Evolutionary conservation across 495 filamentous ascomycete genomes (phyloP), one percentile per base, ranked within the genome.

Genomic region (Penicillium soppii): DNA sequence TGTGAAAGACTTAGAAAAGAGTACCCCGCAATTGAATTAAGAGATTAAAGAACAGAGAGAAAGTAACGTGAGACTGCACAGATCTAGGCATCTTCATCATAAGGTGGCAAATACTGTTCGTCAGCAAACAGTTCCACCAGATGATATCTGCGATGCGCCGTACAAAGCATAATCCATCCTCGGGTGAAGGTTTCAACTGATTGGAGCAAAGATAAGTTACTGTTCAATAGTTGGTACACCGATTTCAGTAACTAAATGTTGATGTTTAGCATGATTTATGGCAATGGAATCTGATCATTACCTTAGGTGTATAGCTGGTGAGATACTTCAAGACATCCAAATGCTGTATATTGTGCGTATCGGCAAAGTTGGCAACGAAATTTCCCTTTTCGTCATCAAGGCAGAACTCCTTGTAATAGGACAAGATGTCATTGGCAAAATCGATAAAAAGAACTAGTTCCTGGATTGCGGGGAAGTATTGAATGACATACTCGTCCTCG

Each of bases 201-300:
- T 80, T 1, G 87, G 87, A 10, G 78, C 78, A 35, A 89, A 81
- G 21, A 90, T 64, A 16, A 86, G 86, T 44, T 67, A 63, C 29
- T 62, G 60, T 4, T n/a, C 15, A 36, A 8, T 8, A 7, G 33
- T 36, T 17, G 15, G 17, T 36, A 36, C 15, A 16, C 33, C 4
- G 33, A 36, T 1, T 36, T 36, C n/a, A n/a, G n/a, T n/a, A n/a
- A n/a, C n/a, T n/a, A n/a, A n/a, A n/a, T n/a, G n/a, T n/a, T n/a
- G n/a, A n/a, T n/a, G n/a, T n/a, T n/a, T n/a, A n/a, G n/a, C n/a
- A n/a, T n/a, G n/a, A n/a, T n/a, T n/a, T n/a, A n/a, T n/a, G n/a
- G n/a, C n/a, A n/a, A n/a, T n/a, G 33, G 7, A 36, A 19, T 8
- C 33, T 8, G 5, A n/a, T n/a, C n/a, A n/a, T 17, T 36, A 17